These are phyloP conservation scores for Starmerella ratchasimensis DNA, from an alignment of 805 yeast species.

Conservation along the genomic window DNA sequence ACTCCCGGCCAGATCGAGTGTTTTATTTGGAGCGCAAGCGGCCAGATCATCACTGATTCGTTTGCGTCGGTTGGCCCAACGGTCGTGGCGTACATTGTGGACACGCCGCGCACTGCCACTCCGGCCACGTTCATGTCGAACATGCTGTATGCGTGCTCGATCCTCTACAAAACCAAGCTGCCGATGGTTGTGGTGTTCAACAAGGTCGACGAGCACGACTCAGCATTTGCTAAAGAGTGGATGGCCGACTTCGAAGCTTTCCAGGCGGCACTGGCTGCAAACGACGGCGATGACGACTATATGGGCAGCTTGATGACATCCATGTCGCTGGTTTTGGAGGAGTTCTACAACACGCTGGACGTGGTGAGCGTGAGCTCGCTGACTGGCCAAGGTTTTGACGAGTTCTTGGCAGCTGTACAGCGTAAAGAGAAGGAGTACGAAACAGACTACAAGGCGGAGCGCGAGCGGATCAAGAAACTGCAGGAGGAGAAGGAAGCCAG, in stretches of 20 bases:
- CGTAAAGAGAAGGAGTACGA: conserved; percentile 78
- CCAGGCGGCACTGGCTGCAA: conserved; percentile 41
- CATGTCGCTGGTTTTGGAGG: conserved; percentile 91
- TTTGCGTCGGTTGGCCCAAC: conserved; percentile 95
- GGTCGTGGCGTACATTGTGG: conserved; percentile 87
- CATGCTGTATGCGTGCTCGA: conserved; percentile 96
- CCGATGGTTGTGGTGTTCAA: conserved; percentile 96
- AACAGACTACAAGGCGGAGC: conserved; percentile 67
- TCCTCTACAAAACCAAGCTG: conserved; percentile 82
- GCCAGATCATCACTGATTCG: conserved; percentile 90
- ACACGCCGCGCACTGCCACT: conserved; percentile 85
- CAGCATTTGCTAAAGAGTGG: conserved; percentile 88
- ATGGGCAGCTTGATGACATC: conserved; percentile 90
- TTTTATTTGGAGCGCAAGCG: conserved; percentile 97
- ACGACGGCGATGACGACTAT: conserved; percentile 61
- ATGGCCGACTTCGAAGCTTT: conserved; percentile 91
- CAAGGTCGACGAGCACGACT: conserved; percentile 77
- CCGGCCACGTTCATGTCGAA: conserved; percentile 97
- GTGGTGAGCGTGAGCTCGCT: conserved; percentile 85
- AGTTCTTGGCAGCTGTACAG: conserved; percentile 72
- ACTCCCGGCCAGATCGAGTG: conserved; percentile 99
- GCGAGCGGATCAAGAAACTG: conserved; percentile 64
- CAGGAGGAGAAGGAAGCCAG: conserved; percentile 63
- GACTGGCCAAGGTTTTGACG: conserved; percentile 91
- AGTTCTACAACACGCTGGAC: conserved; percentile 83